These are phyloP conservation scores for Panaeolus papilionaceus DNA, from an alignment of 768 basidiomycete species.

Conservation along the genomic window DNA sequence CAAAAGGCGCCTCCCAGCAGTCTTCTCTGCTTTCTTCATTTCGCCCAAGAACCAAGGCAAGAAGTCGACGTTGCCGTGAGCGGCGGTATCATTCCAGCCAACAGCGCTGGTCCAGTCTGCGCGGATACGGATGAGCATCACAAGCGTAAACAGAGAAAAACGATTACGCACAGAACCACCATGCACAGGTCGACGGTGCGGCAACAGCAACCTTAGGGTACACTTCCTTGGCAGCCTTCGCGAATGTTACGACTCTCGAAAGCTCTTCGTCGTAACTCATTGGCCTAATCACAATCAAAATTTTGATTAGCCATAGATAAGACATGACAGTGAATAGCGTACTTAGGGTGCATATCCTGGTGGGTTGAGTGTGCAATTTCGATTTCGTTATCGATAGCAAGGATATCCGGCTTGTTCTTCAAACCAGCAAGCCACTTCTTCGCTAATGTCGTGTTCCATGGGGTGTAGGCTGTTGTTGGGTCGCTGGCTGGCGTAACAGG, in stretches of 20 bases:
- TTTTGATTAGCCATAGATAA: conserved; percentile 11
- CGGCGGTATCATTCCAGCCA: conserved; percentile 53
- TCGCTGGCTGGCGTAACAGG: conserved; percentile 44
- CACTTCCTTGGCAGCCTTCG: conserved; percentile 48
- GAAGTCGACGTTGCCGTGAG: conserved; percentile 58
- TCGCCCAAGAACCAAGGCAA: conserved; percentile 60
- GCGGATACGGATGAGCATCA: conserved; percentile 2
- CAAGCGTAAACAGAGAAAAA: background rate
- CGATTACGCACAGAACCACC: conserved; percentile 48
- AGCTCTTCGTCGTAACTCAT: conserved; percentile 60
- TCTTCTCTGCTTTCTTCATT: conserved; percentile 46
- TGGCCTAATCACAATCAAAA: conserved; percentile 32
- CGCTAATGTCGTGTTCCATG: conserved; percentile 54
- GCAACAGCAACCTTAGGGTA: conserved; percentile 50
- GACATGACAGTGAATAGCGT: conserved; percentile 18
- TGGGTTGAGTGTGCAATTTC: conserved; percentile 60
- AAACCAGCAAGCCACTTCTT: conserved; percentile 51
- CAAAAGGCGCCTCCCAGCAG: conserved; percentile 46
- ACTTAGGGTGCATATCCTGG: conserved; percentile 62
- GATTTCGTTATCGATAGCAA: conserved; percentile 62
- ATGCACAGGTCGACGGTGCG: conserved; percentile 52
- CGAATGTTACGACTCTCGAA: conserved; percentile 47
- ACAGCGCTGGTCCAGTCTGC: conserved; percentile 58
- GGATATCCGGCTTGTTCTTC: conserved; percentile 51
- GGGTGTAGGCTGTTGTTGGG: conserved; percentile 45